Conservation (phyloP, 2,329 filamentous ascomycete species). For the Diaporthe eres region DNA sequence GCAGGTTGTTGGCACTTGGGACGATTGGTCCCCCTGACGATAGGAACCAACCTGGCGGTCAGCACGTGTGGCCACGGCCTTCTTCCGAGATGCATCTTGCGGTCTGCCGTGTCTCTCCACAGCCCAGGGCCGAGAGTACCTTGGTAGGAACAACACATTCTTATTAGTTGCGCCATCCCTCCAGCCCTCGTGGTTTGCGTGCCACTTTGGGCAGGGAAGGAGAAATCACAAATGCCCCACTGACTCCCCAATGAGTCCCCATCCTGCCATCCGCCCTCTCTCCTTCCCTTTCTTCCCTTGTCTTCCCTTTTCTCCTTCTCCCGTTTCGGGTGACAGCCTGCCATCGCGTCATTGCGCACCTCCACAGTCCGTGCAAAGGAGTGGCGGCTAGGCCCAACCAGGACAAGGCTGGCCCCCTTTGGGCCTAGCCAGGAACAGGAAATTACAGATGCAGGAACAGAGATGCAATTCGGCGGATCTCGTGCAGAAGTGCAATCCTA, state of each 20-base stretch:
- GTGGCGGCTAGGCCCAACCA: not conserved
- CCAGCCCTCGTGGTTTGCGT: slow-evolving; percentile 32
- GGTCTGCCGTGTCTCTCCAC: slow-evolving; percentile 24
- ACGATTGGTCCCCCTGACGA: not conserved
- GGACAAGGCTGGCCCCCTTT: not conserved
- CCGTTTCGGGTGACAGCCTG: slow-evolving; percentile 19
- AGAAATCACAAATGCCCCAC: slow-evolving; percentile 1
- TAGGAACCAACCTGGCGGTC: not conserved
- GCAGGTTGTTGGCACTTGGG: not conserved
- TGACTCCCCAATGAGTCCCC: not conserved
- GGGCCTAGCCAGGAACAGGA: slow-evolving; percentile 31
- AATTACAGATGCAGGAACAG: slow-evolving; percentile 35
- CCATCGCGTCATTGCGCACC: slow-evolving; percentile 15
- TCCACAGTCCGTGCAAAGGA: slow-evolving; percentile 23
- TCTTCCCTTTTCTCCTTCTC: not conserved
- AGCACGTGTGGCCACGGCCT: slow-evolving; percentile 3
- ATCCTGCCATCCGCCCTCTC: not conserved
- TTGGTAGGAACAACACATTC: not conserved
- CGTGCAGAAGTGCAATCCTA: slow-evolving; percentile 17
- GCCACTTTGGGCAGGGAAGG: not conserved
- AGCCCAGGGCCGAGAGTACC: not conserved
- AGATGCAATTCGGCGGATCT: not conserved
- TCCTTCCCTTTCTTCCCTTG: not conserved
- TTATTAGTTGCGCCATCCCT: slow-evolving; percentile 15
- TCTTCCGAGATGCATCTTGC: slow-evolving; percentile 4